Percentiles rank a stretch among this genome's conserved stretches.
These are phyloP conservation scores for Rhynchospora tenuis DNA, from an alignment of 176 grass and related monocot species.

Conservation along the genomic window DNA sequence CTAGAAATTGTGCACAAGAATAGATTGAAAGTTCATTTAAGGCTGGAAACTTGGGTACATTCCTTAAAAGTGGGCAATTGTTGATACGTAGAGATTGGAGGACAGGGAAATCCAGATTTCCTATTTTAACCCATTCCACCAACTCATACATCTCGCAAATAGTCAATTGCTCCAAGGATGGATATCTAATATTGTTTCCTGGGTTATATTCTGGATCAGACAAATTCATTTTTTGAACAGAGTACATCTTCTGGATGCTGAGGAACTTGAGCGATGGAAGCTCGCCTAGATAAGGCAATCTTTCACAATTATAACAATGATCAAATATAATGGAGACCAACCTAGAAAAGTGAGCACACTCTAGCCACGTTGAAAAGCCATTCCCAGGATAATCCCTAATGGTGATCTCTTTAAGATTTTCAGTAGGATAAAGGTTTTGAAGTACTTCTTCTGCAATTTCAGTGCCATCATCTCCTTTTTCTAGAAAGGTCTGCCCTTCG, in stretches of 20 bases:
- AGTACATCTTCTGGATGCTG: slow-evolving; percentile 15
- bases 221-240: slow-evolving; percentile 12
- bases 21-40: slow-evolving; percentile 24
- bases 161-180: slow-evolving; percentile 19
- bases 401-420: slow-evolving; percentile 23
- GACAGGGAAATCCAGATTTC: slow-evolving; percentile 17
- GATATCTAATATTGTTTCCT: background rate
- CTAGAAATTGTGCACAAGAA: slow-evolving; percentile 18
- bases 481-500: slow-evolving; percentile 15
- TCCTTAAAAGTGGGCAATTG: slow-evolving; percentile 19
- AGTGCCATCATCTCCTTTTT: background rate
- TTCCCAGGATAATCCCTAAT: slow-evolving; percentile 27
- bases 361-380: slow-evolving; percentile 23
- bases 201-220: background rate
- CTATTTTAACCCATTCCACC: slow-evolving; percentile 24
- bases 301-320: slow-evolving; percentile 23
- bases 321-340: slow-evolving; percentile 24
- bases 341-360: background rate
- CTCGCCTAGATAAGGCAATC: slow-evolving; percentile 9
- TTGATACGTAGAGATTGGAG: slow-evolving; percentile 26
- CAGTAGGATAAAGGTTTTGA: slow-evolving; percentile 26
- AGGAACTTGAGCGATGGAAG: slow-evolving; percentile 24
- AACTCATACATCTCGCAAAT: slow-evolving; percentile 37
- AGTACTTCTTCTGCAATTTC: slow-evolving; percentile 25
- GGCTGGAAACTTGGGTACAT: slow-evolving; percentile 13